phyloP scores from a whole-genome alignment of 306 rosid species.

The Ormosia semicastrata region DNA sequence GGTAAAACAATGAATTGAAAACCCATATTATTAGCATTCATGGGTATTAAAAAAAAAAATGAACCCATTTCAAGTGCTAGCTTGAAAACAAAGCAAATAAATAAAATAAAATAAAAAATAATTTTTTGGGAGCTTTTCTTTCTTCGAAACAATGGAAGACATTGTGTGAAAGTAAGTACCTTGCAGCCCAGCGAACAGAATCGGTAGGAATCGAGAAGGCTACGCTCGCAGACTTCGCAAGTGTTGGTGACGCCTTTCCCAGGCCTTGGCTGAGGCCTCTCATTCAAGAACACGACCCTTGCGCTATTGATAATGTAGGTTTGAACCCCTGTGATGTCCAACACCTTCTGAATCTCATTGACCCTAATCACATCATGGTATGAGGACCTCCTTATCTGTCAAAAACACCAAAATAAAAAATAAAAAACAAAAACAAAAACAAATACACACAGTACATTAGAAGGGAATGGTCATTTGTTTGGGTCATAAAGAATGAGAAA shows the following conservation, averaged over 20 bases:
- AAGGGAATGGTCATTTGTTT: neutral
- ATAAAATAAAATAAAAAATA: too few relatives aligned
- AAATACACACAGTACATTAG: too few relatives aligned
- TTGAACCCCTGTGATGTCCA: slow-evolving; percentile 90
- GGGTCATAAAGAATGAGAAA: too few relatives aligned
- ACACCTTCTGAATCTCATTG: slow-evolving; percentile 87
- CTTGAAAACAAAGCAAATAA: slow-evolving; percentile 25
- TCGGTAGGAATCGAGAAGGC: slow-evolving; percentile 90
- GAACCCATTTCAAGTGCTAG: slow-evolving; percentile 32
- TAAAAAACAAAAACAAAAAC: too few relatives aligned
- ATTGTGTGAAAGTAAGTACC: slow-evolving; percentile 45
- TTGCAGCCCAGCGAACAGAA: slow-evolving; percentile 99
- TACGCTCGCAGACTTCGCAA: slow-evolving; percentile 96
- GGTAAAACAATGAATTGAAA: slow-evolving; percentile 3
- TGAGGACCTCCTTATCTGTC: slow-evolving; percentile 93
- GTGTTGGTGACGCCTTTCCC: slow-evolving; percentile 98
- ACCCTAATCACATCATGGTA: slow-evolving; percentile 97
- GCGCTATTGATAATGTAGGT: slow-evolving; percentile 99
- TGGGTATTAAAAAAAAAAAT: slow-evolving; percentile 27
- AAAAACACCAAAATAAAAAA: neutral
- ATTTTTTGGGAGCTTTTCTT: too few relatives aligned
- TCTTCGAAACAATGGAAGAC: neutral
- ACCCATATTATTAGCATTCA: neutral
- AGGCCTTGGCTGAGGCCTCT: slow-evolving; percentile 98
- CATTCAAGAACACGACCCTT: slow-evolving; percentile 90